phyloP scores from a whole-genome alignment of 2,329 filamentous ascomycete species.

The Harringtonia lauricola region DNA sequence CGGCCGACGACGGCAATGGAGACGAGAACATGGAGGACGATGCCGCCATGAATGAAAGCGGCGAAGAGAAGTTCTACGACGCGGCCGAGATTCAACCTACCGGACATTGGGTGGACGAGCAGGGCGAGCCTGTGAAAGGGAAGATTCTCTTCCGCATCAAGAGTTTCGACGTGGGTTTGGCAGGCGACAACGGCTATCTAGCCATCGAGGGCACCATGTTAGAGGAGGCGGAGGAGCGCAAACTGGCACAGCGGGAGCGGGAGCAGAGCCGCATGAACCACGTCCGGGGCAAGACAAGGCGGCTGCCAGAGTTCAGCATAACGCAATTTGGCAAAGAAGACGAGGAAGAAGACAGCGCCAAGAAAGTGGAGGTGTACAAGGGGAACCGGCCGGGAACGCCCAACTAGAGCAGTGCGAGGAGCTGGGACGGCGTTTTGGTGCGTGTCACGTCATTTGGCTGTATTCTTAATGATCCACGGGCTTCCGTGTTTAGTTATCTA shows the following conservation, averaged over 20 bases:
- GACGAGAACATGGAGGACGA: no score
- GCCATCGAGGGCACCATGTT: slow-evolving; percentile 86
- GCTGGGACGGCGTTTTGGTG: background rate
- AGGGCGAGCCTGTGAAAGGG: slow-evolving; percentile 58
- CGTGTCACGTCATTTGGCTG: background rate
- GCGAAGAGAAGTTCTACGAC: slow-evolving; percentile 22
- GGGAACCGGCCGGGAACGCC: slow-evolving; percentile 20
- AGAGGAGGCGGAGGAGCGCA: slow-evolving; percentile 52
- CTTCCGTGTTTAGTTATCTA: no score
- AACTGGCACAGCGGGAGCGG: slow-evolving; percentile 43
- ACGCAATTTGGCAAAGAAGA: slow-evolving; percentile 41
- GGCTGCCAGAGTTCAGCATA: slow-evolving; percentile 42
- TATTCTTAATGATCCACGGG: no score
- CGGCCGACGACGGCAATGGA: slow-evolving; percentile 2
- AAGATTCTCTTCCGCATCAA: slow-evolving; percentile 67
- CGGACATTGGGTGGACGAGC: slow-evolving; percentile 66
- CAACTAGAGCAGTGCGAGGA: slow-evolving; percentile 4
- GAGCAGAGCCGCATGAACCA: slow-evolving; percentile 25
- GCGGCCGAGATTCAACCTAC: slow-evolving; percentile 33
- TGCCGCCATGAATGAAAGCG: background rate
- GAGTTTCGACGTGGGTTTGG: slow-evolving; percentile 72
- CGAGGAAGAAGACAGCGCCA: slow-evolving; percentile 28
- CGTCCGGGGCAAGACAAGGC: slow-evolving; percentile 21
- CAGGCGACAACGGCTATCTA: slow-evolving; percentile 66
- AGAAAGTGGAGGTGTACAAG: slow-evolving; percentile 22